phyloP scores from a whole-genome alignment of 192 early-diverging fungal species.

The Dissophora globulifera region DNA sequence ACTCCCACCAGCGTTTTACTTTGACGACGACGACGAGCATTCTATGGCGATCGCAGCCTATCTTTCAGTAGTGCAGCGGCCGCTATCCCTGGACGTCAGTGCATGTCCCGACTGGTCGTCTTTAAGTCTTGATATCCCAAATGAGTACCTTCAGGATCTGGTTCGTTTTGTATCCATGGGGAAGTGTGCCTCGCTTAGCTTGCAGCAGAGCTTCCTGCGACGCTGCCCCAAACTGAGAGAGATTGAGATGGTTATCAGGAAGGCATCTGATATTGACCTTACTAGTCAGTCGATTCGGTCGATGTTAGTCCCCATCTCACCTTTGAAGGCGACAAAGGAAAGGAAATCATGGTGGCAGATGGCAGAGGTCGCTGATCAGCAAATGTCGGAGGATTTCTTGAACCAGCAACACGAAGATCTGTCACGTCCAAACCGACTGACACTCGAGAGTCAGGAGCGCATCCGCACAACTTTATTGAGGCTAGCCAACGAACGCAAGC shows the following conservation, averaged over 20 bases:
- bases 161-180: not conserved
- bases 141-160: constrained; percentile 1
- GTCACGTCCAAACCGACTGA: too few relatives aligned
- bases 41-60: not conserved
- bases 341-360: too few relatives aligned
- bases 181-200: not conserved
- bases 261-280: not conserved
- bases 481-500: too few relatives aligned
- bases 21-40: not conserved
- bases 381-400: too few relatives aligned
- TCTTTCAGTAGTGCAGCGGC: not conserved
- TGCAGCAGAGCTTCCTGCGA: not conserved
- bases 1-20: constrained; percentile 6
- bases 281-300: not conserved
- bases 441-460: too few relatives aligned
- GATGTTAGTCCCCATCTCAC: too few relatives aligned
- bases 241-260: constrained; percentile 8
- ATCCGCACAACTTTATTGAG: too few relatives aligned
- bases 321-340: too few relatives aligned
- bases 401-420: too few relatives aligned
- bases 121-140: not conserved
- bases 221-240: constrained; percentile 6
- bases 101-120: not conserved
- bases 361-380: too few relatives aligned
- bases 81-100: constrained; percentile 6